Base-by-base conservation (phyloP, 805 yeast genomes). In the Candida ovalis region DNA sequence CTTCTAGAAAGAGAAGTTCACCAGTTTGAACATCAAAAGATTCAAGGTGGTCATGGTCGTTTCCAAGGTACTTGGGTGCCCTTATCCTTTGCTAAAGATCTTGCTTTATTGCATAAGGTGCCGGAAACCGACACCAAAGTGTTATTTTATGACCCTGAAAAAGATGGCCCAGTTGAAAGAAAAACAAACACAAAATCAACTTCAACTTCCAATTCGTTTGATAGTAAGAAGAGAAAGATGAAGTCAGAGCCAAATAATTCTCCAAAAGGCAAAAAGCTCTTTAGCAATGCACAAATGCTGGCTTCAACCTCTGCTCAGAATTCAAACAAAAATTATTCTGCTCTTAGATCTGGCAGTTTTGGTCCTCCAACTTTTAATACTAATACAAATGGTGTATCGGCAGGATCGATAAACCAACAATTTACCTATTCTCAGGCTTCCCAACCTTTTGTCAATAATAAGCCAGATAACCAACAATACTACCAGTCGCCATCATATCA, bases 61-160 rank as follows among this genome's bases (percentile, higher is more conserved):
- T 86, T 85, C 60, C 94, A 87, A 67, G 95, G 95, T 4, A 86
- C 95, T 1, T 87, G 94, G 94, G 81, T 87, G 36, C 94, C 95
- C 0, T 62, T 86, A 37, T 75, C 73, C 2, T 78, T 80, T 53
- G 92, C 92, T 2, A 73, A 73, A 40, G 73, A 78, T 42, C 70
- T 84, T 56, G 82, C 82, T 3, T 69, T 73, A 40, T 72, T 71
- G 42, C 75, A 79, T 54, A 76, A 75, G 1, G 78, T 81, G 18
- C 66, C 73, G 38, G 80, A 77, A 23, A 71, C 74, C 9, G 71
- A 82, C 45, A 73, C 75, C 23, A 76, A 75, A 3, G 78, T 86
- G 1, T 65, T 86, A 43, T 75, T 75, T 41, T 84, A 80, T 57
- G 75, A 62, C 57, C 77, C 76, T 54, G 77, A 67, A 58, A 74